A percentile compares a stretch with the other conserved stretches of the same genome.
These are phyloP conservation scores for Silene vulgaris DNA, from an alignment of 179 eudicot genomes.

Conservation along the genomic window DNA sequence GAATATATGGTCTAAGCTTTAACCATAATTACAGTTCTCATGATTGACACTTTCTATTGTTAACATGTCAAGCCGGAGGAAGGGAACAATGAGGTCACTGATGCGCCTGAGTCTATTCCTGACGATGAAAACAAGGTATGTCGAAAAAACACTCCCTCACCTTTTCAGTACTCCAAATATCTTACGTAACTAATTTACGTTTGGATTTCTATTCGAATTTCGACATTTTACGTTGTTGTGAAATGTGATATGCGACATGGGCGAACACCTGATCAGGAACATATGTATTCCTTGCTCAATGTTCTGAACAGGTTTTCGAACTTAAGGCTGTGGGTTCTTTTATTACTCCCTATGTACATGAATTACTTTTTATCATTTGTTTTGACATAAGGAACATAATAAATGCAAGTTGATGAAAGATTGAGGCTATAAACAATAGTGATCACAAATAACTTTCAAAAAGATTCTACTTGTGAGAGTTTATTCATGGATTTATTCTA, in stretches of 20 bases:
- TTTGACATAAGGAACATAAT: not conserved
- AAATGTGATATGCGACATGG: not conserved
- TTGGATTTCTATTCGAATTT: not conserved
- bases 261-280: not conserved
- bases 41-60: constrained; percentile 18
- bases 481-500: no score
- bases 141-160: constrained; percentile 14
- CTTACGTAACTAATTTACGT: not conserved
- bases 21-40: not conserved
- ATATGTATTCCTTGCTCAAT: not conserved
- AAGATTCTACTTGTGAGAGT: not conserved
- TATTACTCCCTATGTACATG: not conserved
- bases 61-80: constrained; percentile 24
- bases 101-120: constrained; percentile 37
- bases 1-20: not conserved
- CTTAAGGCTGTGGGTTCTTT: not conserved
- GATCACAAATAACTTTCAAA: not conserved
- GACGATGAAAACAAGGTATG: constrained; percentile 44
- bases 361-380: not conserved
- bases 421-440: not conserved
- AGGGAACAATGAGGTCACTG: constrained; percentile 36
- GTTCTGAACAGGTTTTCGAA: not conserved
- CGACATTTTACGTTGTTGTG: not conserved
- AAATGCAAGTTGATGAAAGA: not conserved
- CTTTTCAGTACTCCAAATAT: constrained; percentile 3